Evolutionary conservation across 768 basidiomycete genomes (phyloP).

Genomic region (Chlorophyllum brunneum): DNA sequence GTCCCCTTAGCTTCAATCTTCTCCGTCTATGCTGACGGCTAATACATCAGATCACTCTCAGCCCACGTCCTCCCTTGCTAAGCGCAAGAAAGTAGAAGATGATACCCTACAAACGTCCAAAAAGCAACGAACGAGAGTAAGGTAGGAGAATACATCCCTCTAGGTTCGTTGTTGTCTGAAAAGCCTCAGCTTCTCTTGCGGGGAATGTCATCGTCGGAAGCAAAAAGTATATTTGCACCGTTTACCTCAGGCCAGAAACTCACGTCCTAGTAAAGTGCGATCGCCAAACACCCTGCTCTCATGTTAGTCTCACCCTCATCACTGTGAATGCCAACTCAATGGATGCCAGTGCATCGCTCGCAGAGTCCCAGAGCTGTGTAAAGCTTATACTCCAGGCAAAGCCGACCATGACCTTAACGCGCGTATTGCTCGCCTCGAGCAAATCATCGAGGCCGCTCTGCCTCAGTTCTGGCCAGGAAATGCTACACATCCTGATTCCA

Average conservation of each 20-base stretch:
- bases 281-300: conserved; percentile 79
- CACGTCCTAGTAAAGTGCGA: conserved; percentile 57
- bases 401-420: conserved; percentile 76
- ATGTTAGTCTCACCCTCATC: conserved; percentile 44
- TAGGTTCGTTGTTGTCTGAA: conserved; percentile 13
- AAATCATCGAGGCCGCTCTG: conserved; percentile 75
- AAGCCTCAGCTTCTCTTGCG: conserved; percentile 67
- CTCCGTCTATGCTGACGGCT: conserved; percentile 30
- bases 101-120: conserved; percentile 51
- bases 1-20: background rate
- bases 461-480: conserved; percentile 56
- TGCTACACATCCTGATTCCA: conserved; percentile 33
- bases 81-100: conserved; percentile 65
- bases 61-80: conserved; percentile 31
- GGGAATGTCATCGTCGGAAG: conserved; percentile 85
- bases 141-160: conserved; percentile 38
- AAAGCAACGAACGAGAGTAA: conserved; percentile 74
- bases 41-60: conserved; percentile 29
- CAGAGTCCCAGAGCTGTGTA: conserved; percentile 85
- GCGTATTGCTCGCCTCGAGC: conserved; percentile 72
- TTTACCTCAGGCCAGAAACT: background rate
- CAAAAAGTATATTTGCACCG: conserved; percentile 60
- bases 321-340: conserved; percentile 16
- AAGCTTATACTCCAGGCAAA: conserved; percentile 86
- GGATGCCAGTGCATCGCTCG: conserved; percentile 66